Conservation (phyloP, 2,329 filamentous ascomycete species). For the Fusarium sp. region DNA sequence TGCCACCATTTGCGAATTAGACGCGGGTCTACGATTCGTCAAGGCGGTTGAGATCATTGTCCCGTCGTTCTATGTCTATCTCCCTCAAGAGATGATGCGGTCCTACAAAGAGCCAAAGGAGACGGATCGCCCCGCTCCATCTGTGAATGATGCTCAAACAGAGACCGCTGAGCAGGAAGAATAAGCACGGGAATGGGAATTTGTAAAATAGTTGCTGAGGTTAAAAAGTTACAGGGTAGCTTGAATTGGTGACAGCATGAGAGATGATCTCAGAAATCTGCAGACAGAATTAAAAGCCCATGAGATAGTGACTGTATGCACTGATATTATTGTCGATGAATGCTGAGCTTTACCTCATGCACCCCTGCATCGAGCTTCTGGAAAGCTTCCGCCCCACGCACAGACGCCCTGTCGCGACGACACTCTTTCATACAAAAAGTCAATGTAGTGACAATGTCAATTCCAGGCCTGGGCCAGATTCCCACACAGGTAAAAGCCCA, state of each 20-base stretch:
- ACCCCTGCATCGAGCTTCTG: slow-evolving; percentile 44
- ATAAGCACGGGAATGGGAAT: not conserved
- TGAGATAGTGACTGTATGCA: accelerated
- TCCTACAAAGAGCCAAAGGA: slow-evolving; percentile 70
- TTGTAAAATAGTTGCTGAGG: slow-evolving; percentile 1
- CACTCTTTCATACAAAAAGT: slow-evolving; percentile 37
- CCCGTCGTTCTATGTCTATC: slow-evolving; percentile 73
- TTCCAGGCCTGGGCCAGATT: slow-evolving; percentile 79
- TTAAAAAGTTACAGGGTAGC: slow-evolving; percentile 17
- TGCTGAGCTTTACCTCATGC: slow-evolving; percentile 6
- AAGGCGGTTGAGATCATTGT: slow-evolving; percentile 68
- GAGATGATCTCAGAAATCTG: not conserved
- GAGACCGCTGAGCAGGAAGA: slow-evolving; percentile 46
- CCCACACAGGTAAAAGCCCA: slow-evolving; percentile 65
- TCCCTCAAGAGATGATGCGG: slow-evolving; percentile 78
- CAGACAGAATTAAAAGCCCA: slow-evolving; percentile 12
- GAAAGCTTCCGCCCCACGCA: slow-evolving; percentile 50
- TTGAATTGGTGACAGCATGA: not conserved
- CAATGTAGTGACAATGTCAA: slow-evolving; percentile 71
- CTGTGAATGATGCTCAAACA: slow-evolving; percentile 54
- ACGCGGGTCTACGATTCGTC: slow-evolving; percentile 75
- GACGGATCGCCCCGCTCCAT: slow-evolving; percentile 62
- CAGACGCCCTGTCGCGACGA: slow-evolving; percentile 27
- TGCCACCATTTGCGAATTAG: slow-evolving; percentile 67
- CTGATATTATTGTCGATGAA: slow-evolving; percentile 19